Evolutionary conservation across 257 asterid genomes (phyloP).

Genomic region (Handroanthus guayacan): DNA sequence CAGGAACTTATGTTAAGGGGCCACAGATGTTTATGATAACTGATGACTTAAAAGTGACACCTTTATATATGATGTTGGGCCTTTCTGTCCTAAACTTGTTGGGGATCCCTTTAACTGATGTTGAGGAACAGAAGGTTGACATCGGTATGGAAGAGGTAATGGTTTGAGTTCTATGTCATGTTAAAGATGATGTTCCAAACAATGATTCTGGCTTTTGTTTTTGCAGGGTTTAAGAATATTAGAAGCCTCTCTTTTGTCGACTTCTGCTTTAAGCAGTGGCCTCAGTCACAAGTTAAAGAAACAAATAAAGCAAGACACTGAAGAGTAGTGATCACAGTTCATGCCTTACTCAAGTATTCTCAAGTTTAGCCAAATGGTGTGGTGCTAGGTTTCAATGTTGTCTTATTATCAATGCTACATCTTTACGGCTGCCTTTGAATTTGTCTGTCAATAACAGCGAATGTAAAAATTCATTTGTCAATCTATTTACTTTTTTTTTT

Average conservation of each 20-base stretch:
- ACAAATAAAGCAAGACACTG: slow-evolving; percentile 20
- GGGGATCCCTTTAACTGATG: slow-evolving; percentile 27
- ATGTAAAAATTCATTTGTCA: too few relatives aligned
- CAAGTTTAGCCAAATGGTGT: too few relatives aligned
- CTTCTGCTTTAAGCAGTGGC: slow-evolving; percentile 29
- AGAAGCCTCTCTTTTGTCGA: slow-evolving; percentile 33
- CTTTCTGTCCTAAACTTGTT: slow-evolving; percentile 1
- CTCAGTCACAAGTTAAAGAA: not conserved
- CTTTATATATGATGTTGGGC: not conserved
- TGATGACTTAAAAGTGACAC: slow-evolving; percentile 34
- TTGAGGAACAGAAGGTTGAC: slow-evolving; percentile 29
- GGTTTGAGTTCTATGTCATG: not conserved
- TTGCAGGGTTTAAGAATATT: slow-evolving; percentile 37
- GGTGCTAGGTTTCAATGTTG: too few relatives aligned
- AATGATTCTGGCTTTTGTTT: not conserved
- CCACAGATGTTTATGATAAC: slow-evolving; percentile 22
- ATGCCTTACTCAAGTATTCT: too few relatives aligned
- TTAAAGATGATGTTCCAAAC: too few relatives aligned
- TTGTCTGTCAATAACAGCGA: too few relatives aligned
- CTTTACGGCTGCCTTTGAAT: too few relatives aligned
- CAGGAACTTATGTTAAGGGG: slow-evolving; percentile 22
- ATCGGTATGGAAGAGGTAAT: slow-evolving; percentile 39
- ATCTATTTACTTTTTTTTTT: too few relatives aligned
- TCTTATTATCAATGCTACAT: too few relatives aligned
- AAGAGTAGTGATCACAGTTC: not conserved